Base-by-base conservation (phyloP, 2,329 filamentous ascomycete genomes). In the Ophiostoma himal-ulmi region DNA sequence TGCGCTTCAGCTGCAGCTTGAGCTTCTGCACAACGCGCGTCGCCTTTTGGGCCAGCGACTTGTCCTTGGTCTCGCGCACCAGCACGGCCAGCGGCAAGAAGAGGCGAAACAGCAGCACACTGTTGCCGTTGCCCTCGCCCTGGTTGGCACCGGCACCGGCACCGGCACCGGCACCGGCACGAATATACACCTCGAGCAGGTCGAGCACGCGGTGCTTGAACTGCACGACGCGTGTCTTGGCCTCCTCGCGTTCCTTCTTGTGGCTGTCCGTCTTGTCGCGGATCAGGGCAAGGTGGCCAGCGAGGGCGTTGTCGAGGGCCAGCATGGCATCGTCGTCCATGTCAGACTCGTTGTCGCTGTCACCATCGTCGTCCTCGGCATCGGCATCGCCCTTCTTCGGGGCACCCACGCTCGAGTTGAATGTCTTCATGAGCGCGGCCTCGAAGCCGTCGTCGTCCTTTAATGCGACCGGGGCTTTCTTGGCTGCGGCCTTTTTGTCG, bases 321-420 rank as follows among this genome's bases (percentile, higher is more conserved):
- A 97, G 89, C 95, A 98, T 98, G 77, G 97, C 91, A 22, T 94
- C 93, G 80, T 98, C 94, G 72, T 93, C 91, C 93, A 99, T 97
- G 79, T 97, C 92, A 2, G 86, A 88, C 72, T 91, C 90, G 11
- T 85, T 85, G 0, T 83, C 85, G 0, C 83, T 83, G 2, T 85
- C 84, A 1, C 85, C 85, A 1, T 84, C 64, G 83, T 85, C 0
- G 82, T 82, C 39, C 1, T 84, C 85, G 1, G 84, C 82, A 20
- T 79, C 80, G 72, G 88, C 86, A 69, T 88, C 85, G 77, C 90
- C 86, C 30, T 88, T 80, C 8, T 82, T 81, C 72, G 52, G 52
- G 8, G 90, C 89, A 11, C 70, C 41, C 5, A 72, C 36, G 1
- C 60, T 48, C 48, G 54, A 54, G 26, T 62, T 67, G 48, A 71